phyloP scores from a whole-genome alignment of 306 rosid species.

The Spatholobus suberectus region DNA sequence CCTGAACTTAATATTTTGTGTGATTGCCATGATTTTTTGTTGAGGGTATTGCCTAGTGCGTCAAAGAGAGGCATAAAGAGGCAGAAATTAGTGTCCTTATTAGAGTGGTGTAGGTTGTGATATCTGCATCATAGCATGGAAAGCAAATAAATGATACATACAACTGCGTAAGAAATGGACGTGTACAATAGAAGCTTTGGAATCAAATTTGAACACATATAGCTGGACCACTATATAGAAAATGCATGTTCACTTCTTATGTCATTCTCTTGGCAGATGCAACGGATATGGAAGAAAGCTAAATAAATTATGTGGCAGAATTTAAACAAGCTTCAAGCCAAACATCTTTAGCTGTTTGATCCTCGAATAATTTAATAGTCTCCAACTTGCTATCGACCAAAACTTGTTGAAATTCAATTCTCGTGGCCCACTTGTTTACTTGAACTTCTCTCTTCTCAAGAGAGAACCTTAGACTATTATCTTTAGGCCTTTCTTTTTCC shows the following conservation, averaged over 20 bases:
- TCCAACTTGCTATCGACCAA: neutral
- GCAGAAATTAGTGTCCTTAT: constrained; percentile 85
- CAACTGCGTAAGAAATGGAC: neutral
- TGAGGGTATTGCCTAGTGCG: constrained; percentile 70
- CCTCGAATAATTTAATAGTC: neutral
- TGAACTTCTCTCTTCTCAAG: constrained; percentile 12
- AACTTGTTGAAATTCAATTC: neutral
- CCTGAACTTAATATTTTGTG: constrained; percentile 62
- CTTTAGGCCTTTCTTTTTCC: neutral
- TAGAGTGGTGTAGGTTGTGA: constrained; percentile 79
- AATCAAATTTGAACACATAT: neutral
- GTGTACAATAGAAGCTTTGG: neutral
- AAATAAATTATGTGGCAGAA: neutral
- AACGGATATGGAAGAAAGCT: neutral
- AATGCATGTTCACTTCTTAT: constrained; percentile 8
- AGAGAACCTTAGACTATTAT: neutral
- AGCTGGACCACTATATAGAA: constrained; percentile 30
- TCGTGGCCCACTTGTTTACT: constrained; percentile 23
- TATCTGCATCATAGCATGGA: constrained; percentile 63
- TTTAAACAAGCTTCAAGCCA: constrained; percentile 2
- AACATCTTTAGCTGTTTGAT: neutral
- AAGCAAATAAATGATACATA: neutral
- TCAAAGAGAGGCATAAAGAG: constrained; percentile 98
- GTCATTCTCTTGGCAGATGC: constrained; percentile 16
- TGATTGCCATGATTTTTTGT: constrained; percentile 74